Evolutionary conservation across 805 yeast species (phyloP).

Genomic region (Ogataea pignaliae): DNA sequence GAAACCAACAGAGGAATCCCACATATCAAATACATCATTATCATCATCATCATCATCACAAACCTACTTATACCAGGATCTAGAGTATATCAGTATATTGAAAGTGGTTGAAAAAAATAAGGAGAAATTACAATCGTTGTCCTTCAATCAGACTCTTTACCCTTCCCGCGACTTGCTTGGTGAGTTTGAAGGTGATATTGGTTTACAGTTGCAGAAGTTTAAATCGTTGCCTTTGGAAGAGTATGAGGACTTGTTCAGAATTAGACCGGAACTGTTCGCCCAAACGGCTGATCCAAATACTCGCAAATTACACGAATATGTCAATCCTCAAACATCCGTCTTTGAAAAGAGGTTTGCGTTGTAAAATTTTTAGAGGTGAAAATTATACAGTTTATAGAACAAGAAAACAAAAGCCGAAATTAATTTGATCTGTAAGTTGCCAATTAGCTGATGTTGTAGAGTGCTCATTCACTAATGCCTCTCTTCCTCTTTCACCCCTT

Average conservation of each 20-base stretch:
- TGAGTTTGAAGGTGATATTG: constrained; percentile 13
- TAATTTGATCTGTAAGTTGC: too few species aligned
- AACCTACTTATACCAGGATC: constrained; percentile 31
- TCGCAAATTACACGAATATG: constrained; percentile 9
- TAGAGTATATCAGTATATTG: constrained; percentile 28
- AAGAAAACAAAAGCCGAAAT: too few species aligned
- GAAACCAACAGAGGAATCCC: constrained; percentile 22
- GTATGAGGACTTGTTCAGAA: constrained; percentile 10
- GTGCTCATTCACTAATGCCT: too few species aligned
- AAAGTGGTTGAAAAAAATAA: constrained; percentile 17
- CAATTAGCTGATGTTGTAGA: too few species aligned
- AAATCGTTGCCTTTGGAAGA: constrained; percentile 2
- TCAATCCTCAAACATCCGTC: constrained; percentile 26
- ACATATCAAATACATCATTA: constrained; percentile 8
- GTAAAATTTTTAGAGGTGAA: not conserved
- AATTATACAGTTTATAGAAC: not conserved
- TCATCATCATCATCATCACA: constrained; percentile 22
- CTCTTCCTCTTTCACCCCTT: too few species aligned
- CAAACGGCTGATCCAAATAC: constrained; percentile 18
- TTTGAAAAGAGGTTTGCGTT: constrained; percentile 15
- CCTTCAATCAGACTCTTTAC: constrained; percentile 7
- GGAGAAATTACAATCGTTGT: constrained; percentile 7
- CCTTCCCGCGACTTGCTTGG: constrained; percentile 10
- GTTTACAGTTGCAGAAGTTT: constrained; percentile 5
- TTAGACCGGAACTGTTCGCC: constrained; percentile 14